Percentiles rank a stretch among this genome's conserved stretches.
phyloP scores from a whole-genome alignment of 208 protist genomes.

The Crithidia fasciculata region DNA sequence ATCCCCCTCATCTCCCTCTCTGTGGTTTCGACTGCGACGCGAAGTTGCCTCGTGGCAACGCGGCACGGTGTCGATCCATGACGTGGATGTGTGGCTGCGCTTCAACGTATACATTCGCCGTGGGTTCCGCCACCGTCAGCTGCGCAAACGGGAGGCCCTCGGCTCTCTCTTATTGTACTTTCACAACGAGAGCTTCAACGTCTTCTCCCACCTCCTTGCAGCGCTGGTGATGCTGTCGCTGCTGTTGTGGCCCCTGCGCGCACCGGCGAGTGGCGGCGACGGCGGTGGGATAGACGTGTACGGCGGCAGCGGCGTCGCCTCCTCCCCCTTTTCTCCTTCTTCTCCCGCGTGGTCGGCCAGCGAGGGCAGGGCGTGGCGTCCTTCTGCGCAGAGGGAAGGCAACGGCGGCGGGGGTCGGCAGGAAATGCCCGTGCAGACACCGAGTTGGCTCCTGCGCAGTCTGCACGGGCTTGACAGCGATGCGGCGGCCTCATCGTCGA shows the following conservation, averaged over 20 bases:
- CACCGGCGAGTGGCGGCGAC: not conserved
- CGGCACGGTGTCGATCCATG: constrained; percentile 44
- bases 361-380: too few species aligned
- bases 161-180: constrained; percentile 48
- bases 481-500: too few species aligned
- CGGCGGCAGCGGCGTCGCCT: constrained; percentile 1
- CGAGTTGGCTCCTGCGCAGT: constrained; percentile 22
- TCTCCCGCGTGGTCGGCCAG: not conserved
- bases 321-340: not conserved
- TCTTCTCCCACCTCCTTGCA: constrained; percentile 50
- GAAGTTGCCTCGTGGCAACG: constrained; percentile 33
- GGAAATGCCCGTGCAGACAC: constrained; percentile 1
- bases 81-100: constrained; percentile 63
- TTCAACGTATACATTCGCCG: constrained; percentile 69
- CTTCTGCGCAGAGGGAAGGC: not conserved
- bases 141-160: constrained; percentile 45
- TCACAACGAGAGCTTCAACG: constrained; percentile 77
- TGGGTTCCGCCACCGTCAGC: constrained; percentile 61
- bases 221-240: constrained; percentile 46
- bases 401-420: not conserved
- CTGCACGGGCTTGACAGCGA: constrained; percentile 8
- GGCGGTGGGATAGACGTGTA: not conserved
- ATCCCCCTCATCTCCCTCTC: not conserved
- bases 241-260: constrained; percentile 46
- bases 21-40: constrained; percentile 13